Evolutionary conservation across 1,284 basidiomycete species (phyloP), one percentile per base, ranked within the genome.

Genomic region (Moesziomyces aphidis): DNA sequence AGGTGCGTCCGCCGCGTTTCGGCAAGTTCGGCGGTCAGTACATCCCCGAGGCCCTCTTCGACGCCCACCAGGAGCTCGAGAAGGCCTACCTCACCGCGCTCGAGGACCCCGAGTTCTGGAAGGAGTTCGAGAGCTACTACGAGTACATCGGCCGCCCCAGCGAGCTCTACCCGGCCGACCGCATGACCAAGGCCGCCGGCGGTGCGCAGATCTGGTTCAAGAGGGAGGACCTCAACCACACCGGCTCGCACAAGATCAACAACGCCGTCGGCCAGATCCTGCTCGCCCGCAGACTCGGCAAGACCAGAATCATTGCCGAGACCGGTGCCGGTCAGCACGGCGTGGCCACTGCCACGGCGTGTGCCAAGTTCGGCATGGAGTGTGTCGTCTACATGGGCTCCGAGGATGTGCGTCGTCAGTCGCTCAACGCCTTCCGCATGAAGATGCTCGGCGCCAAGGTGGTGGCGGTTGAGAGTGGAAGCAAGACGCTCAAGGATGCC

Each of bases 281-380:
- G 19, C 90, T 99, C 36, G 97, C 97, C 5, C 90, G 90, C 63
- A 89, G 96, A 49, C 87, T 99, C 73, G 96, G 97, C 31, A 99
- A 99, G 88, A 97, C 89, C 51, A 90, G 95, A 55, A 98, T 99
- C 84, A 98, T 99, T 76, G 95, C 96, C 52, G 97, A 99, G 88
- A 99, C 97, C 1, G 96, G 96, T 68, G 96, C 97, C 0, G 97
- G 97, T 31, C 96, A 99, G 85, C 97, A 99, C 86, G 97, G 97
- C 85, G 95, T 99, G 22, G 97, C 97, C 10, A 98, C 96, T 44
- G 97, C 97, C 0, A 99, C 96, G 3, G 97, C 94, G 10, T 99
- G 97, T 79, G 96, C 96, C 51, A 93, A 93, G 79, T 99, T 99
- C 81, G 95, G 94, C 17, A 83, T 99, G 87, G 92, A 98, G 85